Evolutionary conservation across 257 asterid species (phyloP).

Genomic region (Hygrophila difformis): DNA sequence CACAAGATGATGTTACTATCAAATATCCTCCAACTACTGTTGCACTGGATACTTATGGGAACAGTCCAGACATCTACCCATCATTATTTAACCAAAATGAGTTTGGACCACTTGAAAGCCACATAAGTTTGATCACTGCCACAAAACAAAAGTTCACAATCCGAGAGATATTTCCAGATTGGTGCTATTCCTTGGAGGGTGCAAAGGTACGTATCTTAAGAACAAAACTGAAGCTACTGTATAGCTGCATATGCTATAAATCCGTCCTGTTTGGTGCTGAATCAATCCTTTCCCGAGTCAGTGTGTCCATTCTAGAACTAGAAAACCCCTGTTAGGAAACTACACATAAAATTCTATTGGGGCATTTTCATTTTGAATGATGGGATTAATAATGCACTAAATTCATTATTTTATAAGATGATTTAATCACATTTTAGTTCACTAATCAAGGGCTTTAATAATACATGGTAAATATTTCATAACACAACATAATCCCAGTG

Average conservation of each 20-base stretch:
- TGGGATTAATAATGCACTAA: too few species aligned
- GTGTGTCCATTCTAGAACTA: conserved; percentile 2
- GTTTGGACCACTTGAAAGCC: conserved; percentile 41
- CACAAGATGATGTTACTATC: conserved; percentile 34
- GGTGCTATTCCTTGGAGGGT: conserved; percentile 79
- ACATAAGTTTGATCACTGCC: conserved; percentile 41
- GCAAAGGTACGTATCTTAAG: conserved; percentile 50
- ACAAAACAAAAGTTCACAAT: conserved; percentile 74
- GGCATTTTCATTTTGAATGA: too few species aligned
- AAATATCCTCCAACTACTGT: conserved; percentile 31
- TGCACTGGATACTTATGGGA: conserved; percentile 23
- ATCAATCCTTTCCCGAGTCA: not conserved
- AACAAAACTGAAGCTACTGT: conserved; percentile 12
- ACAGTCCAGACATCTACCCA: conserved; percentile 26
- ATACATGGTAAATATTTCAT: too few species aligned
- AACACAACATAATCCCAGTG: too few species aligned
- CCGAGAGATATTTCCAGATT: conserved; percentile 79
- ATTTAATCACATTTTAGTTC: too few species aligned
- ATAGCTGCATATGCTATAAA: not conserved
- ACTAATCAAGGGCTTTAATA: too few species aligned
- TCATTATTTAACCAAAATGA: conserved; percentile 49
- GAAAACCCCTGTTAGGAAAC: too few species aligned
- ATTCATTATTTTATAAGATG: too few species aligned
- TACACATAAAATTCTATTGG: too few species aligned
- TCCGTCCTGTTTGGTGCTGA: not conserved